A percentile compares a stretch with the other conserved stretches of the same genome.
phyloP scores from a whole-genome alignment of 139 green algal genomes.

The Micractinium conductrix region DNA sequence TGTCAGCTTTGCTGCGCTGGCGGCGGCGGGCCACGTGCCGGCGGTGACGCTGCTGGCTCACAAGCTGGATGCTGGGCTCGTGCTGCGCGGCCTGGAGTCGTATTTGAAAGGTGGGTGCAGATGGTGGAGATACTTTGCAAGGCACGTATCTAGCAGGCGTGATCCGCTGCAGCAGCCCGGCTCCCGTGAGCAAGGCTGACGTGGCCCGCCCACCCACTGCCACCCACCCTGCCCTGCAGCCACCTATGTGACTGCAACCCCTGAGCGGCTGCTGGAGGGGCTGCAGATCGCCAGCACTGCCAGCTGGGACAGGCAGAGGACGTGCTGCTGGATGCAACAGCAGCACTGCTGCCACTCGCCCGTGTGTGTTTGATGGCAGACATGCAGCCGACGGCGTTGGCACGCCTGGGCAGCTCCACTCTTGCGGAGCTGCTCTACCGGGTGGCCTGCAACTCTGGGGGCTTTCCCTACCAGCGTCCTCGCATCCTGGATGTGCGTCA shows the following conservation, averaged over 20 bases:
- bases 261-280: not conserved
- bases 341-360: not conserved
- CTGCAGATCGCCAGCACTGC: not conserved
- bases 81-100: not conserved
- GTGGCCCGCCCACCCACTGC: too few relatives aligned
- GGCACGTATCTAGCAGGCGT: too few relatives aligned
- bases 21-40: not conserved
- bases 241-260: too few relatives aligned
- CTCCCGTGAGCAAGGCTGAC: too few relatives aligned
- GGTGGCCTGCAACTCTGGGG: not conserved
- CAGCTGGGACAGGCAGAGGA: not conserved
- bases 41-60: not conserved
- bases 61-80: not conserved
- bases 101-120: not conserved
- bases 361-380: not conserved
- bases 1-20: not conserved
- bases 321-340: not conserved
- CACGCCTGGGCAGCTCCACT: not conserved
- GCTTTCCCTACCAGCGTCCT: not conserved
- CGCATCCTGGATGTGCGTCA: not conserved
- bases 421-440: not conserved
- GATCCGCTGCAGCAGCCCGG: too few relatives aligned
- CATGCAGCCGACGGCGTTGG: not conserved
- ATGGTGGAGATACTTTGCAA: too few relatives aligned
- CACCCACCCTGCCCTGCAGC: not conserved